phyloP scores from a whole-genome alignment of 1,139 yeast genomes.

The Debaryomyces coudertii region DNA sequence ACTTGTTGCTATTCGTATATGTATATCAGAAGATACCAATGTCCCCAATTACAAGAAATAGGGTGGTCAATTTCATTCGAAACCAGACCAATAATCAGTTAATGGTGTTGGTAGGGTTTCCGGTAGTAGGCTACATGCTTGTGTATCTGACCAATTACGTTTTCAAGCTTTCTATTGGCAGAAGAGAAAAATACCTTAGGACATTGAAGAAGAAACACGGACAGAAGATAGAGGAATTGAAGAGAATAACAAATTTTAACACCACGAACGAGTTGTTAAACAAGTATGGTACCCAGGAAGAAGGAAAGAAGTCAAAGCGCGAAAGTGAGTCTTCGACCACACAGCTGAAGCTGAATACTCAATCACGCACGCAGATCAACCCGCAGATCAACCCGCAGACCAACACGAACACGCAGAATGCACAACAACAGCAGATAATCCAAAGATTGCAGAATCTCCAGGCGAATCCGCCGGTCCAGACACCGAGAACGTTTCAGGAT shows the following conservation, averaged over 20 bases:
- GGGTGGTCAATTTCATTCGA: constrained; percentile 15
- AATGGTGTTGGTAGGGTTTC: constrained; percentile 29
- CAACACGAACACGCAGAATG: background rate
- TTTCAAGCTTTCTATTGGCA: constrained; percentile 29
- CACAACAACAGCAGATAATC: constrained; percentile 4
- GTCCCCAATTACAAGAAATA: constrained; percentile 20
- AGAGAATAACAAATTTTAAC: constrained; percentile 76
- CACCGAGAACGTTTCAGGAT: constrained; percentile 40
- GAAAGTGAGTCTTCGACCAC: background rate
- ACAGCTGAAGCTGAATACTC: background rate
- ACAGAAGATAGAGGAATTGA: constrained; percentile 71
- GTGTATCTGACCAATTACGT: constrained; percentile 25
- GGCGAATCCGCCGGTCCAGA: constrained; percentile 10
- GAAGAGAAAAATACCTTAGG: constrained; percentile 23
- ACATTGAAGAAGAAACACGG: constrained; percentile 54
- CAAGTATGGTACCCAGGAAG: constrained; percentile 57
- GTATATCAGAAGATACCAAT: constrained; percentile 28
- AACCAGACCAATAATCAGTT: constrained; percentile 24
- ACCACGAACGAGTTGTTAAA: constrained; percentile 73
- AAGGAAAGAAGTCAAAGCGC: constrained; percentile 18
- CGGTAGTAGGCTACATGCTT: constrained; percentile 28
- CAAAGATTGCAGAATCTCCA: constrained; percentile 3
- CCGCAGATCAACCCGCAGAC: background rate
- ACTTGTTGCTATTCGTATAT: constrained; percentile 33
- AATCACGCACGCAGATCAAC: background rate